These are phyloP conservation scores for Escallonia herrerae DNA, from an alignment of 129 eudicot genomes.

Conservation along the genomic window DNA sequence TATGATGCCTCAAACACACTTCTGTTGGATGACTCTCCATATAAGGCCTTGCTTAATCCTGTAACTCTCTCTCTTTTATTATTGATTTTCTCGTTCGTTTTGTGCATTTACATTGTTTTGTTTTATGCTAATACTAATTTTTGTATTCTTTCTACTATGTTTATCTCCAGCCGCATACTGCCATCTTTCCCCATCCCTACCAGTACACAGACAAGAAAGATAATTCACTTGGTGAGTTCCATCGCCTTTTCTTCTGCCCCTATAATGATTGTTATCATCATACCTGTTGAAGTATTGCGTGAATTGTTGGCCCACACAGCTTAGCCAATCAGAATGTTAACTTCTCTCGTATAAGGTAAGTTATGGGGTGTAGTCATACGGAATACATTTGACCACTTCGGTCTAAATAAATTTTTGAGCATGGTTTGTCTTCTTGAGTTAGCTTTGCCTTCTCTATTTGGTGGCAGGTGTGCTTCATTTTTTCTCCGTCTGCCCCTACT, in stretches of 20 bases:
- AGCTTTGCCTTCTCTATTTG: no score
- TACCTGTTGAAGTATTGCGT: no score
- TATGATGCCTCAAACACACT: conserved; percentile 68
- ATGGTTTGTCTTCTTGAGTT: no score
- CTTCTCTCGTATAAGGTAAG: no score
- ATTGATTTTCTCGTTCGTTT: neutral
- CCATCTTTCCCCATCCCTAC: conserved; percentile 34
- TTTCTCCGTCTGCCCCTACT: no score
- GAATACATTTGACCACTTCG: no score
- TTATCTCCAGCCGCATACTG: conserved; percentile 34
- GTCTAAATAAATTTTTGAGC: no score
- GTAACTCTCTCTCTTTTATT: conserved; percentile 28
- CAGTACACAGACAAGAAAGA: conserved; percentile 24
- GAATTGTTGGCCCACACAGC: no score
- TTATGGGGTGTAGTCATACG: no score
- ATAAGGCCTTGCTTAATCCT: conserved; percentile 73
- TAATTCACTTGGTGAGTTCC: conserved; percentile 29
- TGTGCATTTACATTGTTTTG: neutral
- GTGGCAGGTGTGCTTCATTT: no score
- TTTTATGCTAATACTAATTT: neutral
- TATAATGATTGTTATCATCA: no score
- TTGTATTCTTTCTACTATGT: conserved; percentile 7
- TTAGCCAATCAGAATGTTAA: no score
- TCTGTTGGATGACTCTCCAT: conserved; percentile 74
- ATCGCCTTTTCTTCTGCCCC: neutral